These are phyloP conservation scores for Vitis rupestris DNA, from an alignment of 164 flowering plant genomes.

Conservation along the genomic window DNA sequence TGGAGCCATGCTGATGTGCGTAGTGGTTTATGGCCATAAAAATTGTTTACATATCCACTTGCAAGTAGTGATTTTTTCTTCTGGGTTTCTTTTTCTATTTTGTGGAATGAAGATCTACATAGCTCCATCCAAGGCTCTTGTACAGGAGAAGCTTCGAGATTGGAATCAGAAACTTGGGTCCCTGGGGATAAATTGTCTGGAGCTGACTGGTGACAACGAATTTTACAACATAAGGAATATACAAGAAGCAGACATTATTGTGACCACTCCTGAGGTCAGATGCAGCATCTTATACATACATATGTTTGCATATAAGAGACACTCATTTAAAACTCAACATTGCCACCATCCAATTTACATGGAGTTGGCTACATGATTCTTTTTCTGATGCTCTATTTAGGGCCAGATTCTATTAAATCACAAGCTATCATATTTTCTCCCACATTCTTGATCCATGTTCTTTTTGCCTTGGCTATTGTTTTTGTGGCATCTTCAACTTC, in stretches of 20 bases:
- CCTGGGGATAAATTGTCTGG: constrained; percentile 84
- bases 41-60: not conserved
- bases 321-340: not conserved
- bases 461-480: not conserved
- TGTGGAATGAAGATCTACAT: constrained; percentile 65
- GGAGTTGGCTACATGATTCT: not conserved
- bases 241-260: constrained; percentile 84
- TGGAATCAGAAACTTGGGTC: constrained; percentile 90
- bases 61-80: not conserved
- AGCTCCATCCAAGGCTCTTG: constrained; percentile 97
- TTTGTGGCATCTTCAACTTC: not conserved
- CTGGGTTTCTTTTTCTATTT: constrained; percentile 1
- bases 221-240: constrained; percentile 52
- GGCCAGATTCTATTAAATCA: not conserved
- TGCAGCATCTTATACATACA: not conserved
- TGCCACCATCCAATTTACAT: not conserved
- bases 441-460: not conserved
- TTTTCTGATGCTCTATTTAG: not conserved
- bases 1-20: not conserved
- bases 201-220: constrained; percentile 93
- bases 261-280: constrained; percentile 96
- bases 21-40: constrained; percentile 2
- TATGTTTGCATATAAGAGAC: not conserved
- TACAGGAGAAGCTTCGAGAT: constrained; percentile 93
- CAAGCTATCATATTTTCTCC: not conserved